Evolutionary conservation across 768 basidiomycete genomes (phyloP), one percentile per base, ranked within the genome.

Genomic region (Suillus paluster): DNA sequence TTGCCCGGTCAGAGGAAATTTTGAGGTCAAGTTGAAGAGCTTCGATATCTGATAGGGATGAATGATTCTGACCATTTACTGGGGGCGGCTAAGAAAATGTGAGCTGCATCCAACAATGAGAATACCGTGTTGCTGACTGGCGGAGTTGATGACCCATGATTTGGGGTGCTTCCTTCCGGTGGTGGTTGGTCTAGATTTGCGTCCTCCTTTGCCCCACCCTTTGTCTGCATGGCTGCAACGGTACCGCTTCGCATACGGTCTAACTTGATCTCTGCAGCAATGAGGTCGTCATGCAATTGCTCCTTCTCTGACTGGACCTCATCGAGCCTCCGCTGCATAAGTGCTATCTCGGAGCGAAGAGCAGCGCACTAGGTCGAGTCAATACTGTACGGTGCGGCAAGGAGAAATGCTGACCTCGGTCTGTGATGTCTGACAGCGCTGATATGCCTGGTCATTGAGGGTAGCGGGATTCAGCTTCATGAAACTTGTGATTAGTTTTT

Each of bases 161-260:
- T 78, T 65, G 80, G 66, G 12, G 75, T 76, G 80, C 83, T 80
- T 83, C 83, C 73, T 76, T 63, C 68, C 5, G 30, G 64, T 54
- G 72, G 76, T 7, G 71, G 68, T 27, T 67, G 72, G 45, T 78
- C 71, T 60, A 67, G 68, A 11, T 52, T 61, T 12, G 46, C 69
- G 57, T 77, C 80, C 41, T 72, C 69, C 57, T 71, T 74, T 23
- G 69, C 70, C 19, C 77, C 66, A 54, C 77, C 66, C 59, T 75
- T 79, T 25, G 75, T 69, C 67, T 83, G 81, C 64, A 83, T 73
- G n/a, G 79, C 77, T 41, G 72, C 72, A 14, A 89, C 83, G 0
- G 84, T 82, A 49, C 75, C 75, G 66, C 88, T 90, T 63, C 78
- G 81, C 30, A 83, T 67, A 59, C 90, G 82, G 63, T 91, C 90